Conservation (phyloP, 1,139 yeast species). For the Yamadazyma sp. region DNA sequence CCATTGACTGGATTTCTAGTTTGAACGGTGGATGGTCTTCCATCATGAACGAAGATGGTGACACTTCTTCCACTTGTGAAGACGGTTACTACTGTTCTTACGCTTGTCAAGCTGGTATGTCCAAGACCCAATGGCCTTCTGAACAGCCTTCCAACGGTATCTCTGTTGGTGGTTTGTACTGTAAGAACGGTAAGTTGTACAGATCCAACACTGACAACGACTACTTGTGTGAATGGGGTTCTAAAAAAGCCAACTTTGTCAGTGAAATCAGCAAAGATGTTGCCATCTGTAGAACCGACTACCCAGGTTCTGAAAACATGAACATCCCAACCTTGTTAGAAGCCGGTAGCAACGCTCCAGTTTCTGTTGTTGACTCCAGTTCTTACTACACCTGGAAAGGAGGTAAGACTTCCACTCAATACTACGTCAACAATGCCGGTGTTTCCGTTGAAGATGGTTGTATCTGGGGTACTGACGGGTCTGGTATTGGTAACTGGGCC, state of each 20-base stretch:
- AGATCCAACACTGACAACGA: slow-evolving; percentile 64
- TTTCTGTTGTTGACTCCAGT: slow-evolving; percentile 77
- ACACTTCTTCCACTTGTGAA: slow-evolving; percentile 65
- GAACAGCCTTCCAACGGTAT: slow-evolving; percentile 83
- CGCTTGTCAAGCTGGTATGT: slow-evolving; percentile 95
- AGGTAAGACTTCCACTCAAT: slow-evolving; percentile 85
- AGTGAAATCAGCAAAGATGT: slow-evolving; percentile 64
- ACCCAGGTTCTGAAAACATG: slow-evolving; percentile 99
- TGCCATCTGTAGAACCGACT: slow-evolving; percentile 95
- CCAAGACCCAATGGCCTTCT: slow-evolving; percentile 95
- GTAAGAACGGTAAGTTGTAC: slow-evolving; percentile 79
- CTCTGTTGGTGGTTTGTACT: slow-evolving; percentile 85
- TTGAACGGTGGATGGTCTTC: slow-evolving; percentile 87
- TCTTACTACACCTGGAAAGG: slow-evolving; percentile 83
- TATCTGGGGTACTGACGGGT: slow-evolving; percentile 81
- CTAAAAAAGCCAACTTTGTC: slow-evolving; percentile 63
- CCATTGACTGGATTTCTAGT: slow-evolving; percentile 74
- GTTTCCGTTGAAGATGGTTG: slow-evolving; percentile 87
- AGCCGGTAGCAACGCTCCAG: slow-evolving; percentile 64
- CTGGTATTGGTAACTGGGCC: slow-evolving; percentile 96
- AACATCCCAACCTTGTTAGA: slow-evolving; percentile 81
- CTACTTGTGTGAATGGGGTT: slow-evolving; percentile 85
- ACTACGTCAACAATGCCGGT: slow-evolving; percentile 96
- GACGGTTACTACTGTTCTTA: slow-evolving; percentile 95
- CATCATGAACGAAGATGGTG: slow-evolving; percentile 57